A percentile compares a stretch with the other conserved stretches of the same genome.
Conservation (phyloP, 2,329 filamentous ascomycete genomes). For the Aureobasidium mangrovei region DNA sequence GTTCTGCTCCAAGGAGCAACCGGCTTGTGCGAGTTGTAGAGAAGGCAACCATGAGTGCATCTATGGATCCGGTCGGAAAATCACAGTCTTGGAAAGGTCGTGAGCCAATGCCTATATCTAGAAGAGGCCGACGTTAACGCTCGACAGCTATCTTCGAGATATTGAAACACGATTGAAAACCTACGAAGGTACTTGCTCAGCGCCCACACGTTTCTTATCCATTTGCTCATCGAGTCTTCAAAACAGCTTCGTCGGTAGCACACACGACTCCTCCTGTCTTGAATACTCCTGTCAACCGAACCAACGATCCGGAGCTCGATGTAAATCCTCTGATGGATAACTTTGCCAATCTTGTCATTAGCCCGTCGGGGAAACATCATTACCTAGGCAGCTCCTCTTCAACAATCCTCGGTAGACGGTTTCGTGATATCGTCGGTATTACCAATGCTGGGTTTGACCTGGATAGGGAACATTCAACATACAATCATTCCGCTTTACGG, state of each 20-base stretch:
- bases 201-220: too few relatives aligned
- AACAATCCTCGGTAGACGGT: slow-evolving; percentile 19
- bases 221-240: too few relatives aligned
- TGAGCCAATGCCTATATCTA: not conserved
- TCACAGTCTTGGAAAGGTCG: not conserved
- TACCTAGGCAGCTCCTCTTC: slow-evolving; percentile 24
- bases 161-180: not conserved
- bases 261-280: not conserved
- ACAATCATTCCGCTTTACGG: slow-evolving; percentile 26
- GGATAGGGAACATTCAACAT: slow-evolving; percentile 20
- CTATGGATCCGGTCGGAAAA: not conserved
- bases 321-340: slow-evolving; percentile 11
- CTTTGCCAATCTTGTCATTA: slow-evolving; percentile 15
- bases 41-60: not conserved
- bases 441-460: not conserved
- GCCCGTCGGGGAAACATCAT: slow-evolving; percentile 15
- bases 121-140: not conserved
- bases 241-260: not conserved
- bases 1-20: slow-evolving; percentile 13
- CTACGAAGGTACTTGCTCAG: not conserved
- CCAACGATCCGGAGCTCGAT: slow-evolving; percentile 2
- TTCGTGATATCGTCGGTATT: slow-evolving; percentile 20
- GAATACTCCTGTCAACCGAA: too few relatives aligned
- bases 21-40: slow-evolving; percentile 1
- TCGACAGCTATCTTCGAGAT: slow-evolving; percentile 3